Conservation (phyloP, 2,329 filamentous ascomycete genomes). For the Colletotrichum sp. region DNA sequence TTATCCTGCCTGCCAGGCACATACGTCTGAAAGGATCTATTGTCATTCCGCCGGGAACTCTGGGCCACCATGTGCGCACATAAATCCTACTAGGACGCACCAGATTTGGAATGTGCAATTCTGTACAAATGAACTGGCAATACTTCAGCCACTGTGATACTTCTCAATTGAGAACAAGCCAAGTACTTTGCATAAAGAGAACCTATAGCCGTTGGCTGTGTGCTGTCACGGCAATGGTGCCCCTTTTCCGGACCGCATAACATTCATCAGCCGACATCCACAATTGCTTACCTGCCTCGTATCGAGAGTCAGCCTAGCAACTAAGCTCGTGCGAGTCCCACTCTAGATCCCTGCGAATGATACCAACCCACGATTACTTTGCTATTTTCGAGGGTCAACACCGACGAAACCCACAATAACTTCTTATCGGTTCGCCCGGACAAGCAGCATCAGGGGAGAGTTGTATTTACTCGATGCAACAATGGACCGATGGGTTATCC, state of each 20-base stretch:
- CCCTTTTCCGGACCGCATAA: background rate
- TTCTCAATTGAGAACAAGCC: background rate
- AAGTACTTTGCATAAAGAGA: background rate
- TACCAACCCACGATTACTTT: background rate
- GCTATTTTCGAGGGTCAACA: background rate
- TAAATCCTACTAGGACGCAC: background rate
- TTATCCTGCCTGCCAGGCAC: background rate
- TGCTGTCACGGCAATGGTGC: background rate
- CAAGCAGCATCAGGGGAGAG: background rate
- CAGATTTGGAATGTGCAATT: background rate
- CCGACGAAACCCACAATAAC: slow-evolving; percentile 9
- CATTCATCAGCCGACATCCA: background rate
- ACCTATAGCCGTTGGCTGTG: background rate
- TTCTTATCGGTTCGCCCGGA: background rate
- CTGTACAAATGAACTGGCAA: background rate
- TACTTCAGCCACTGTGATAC: background rate
- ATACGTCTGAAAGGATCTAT: background rate
- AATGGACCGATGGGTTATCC: background rate
- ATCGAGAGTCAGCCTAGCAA: slow-evolving; percentile 3
- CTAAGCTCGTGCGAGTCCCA: slow-evolving; percentile 3
- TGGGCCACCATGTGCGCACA: background rate
- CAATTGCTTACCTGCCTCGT: background rate
- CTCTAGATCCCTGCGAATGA: background rate
- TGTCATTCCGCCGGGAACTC: background rate
- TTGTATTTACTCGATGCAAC: slow-evolving; percentile 4